Conservation (phyloP, 805 yeast species). For the Aciculoconidium aculeatum region DNA sequence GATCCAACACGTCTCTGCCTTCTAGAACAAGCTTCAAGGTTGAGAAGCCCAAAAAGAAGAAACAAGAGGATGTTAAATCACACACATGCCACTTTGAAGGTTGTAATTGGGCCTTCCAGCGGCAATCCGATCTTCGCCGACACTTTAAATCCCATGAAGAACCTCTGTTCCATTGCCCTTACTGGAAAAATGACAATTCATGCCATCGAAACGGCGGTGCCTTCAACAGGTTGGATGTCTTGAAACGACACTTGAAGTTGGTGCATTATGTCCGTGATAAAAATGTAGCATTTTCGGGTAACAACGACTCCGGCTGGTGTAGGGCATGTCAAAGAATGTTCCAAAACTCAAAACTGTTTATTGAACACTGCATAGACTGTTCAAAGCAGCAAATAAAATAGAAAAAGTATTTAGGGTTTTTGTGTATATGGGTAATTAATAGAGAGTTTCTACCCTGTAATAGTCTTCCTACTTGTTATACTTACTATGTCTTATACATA, state of each 20-base stretch:
- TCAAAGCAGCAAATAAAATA: too few species aligned
- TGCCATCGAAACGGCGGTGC: slow-evolving; percentile 77
- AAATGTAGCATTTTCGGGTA: slow-evolving; percentile 19
- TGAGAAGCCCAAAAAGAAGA: slow-evolving; percentile 10
- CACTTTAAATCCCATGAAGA: slow-evolving; percentile 61
- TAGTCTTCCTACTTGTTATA: too few species aligned
- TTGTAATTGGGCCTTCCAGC: slow-evolving; percentile 66
- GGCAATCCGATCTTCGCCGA: slow-evolving; percentile 64
- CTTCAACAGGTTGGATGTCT: slow-evolving; percentile 66
- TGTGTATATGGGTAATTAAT: too few species aligned
- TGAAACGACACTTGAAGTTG: slow-evolving; percentile 64
- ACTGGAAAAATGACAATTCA: slow-evolving; percentile 60
- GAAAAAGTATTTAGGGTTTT: too few species aligned
- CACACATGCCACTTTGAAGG: slow-evolving; percentile 34
- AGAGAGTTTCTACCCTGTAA: too few species aligned
- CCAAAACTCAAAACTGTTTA: slow-evolving; percentile 46
- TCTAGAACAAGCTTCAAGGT: slow-evolving; percentile 7
- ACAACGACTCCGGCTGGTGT: slow-evolving; percentile 63
- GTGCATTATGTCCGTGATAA: slow-evolving; percentile 59
- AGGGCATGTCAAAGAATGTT: slow-evolving; percentile 57
- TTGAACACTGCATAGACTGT: slow-evolving; percentile 62
- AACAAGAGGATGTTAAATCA: slow-evolving; percentile 20
- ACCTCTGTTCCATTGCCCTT: slow-evolving; percentile 69
- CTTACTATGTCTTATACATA: too few species aligned
- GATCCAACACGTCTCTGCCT: slow-evolving; percentile 2